Evolutionary conservation across 2,329 filamentous ascomycete genomes (phyloP), one percentile per base, ranked within the genome.

Genomic region (Fusarium graminum): DNA sequence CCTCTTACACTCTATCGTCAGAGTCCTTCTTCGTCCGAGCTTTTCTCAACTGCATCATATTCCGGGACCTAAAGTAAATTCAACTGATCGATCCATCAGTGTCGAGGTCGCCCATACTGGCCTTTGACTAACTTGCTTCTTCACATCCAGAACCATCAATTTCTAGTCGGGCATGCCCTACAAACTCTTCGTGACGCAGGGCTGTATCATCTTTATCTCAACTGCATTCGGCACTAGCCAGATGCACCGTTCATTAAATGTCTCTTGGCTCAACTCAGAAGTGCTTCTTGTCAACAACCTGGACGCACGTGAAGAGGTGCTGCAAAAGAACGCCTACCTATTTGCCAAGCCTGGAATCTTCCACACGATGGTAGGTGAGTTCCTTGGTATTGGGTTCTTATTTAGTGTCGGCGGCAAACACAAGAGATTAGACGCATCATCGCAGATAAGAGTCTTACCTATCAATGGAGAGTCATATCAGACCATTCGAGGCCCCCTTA

Each of bases 301-400:
- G 6, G 54, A 68, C 5, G 59, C 64, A 0, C 65, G 64, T 16
- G 53, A 45, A 1, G 64, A 65, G 29, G 64, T 67, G 2, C 40
- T 67, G 0, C 64, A 67, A 14, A 57, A 53, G 1, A 65, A 67
- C 12, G 42, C 46, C 2, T 56, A 61, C 4, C 40, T 30, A 0
- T 61, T 67, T 12, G 64, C 58, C 1, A 67, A 67, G 4, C 64
- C 64, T 0, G 45, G 19, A 0, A 68, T 67, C 16, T 67, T 65
- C 4, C 39, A 67, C 6, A 67, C 59, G 0, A 54, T 68, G 4
- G 64, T 68, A 1, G 64, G 64, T 9, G 64, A 67, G 6, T 55
- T 67, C 9, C 17, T 68, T 1, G 64, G 64, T 1, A 22, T 50
- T 3, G 64, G 64, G 3, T 16, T 67, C 1, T 17, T 67, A 2